These are phyloP conservation scores for Passiflora organensis DNA, from an alignment of 345 rosid genomes.

Conservation along the genomic window DNA sequence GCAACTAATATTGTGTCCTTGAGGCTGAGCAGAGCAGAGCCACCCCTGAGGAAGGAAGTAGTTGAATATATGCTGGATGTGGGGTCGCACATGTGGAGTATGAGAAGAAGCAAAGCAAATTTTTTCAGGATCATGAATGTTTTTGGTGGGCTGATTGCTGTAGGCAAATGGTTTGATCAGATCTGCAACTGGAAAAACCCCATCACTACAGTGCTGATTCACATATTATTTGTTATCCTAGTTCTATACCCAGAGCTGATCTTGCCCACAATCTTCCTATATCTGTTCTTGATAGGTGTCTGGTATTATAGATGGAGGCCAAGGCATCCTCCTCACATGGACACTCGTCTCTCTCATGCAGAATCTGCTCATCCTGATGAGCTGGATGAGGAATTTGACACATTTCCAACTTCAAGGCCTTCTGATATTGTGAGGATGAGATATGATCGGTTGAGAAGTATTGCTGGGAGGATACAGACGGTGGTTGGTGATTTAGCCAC, in stretches of 20 bases:
- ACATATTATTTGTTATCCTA: slow-evolving; percentile 72
- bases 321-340: slow-evolving; percentile 90
- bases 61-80: slow-evolving; percentile 97
- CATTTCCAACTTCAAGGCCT: slow-evolving; percentile 57
- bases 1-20: slow-evolving; percentile 82
- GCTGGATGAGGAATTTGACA: slow-evolving; percentile 91
- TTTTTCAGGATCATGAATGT: slow-evolving; percentile 75
- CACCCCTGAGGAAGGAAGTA: slow-evolving; percentile 75
- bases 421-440: slow-evolving; percentile 62
- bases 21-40: slow-evolving; percentile 79
- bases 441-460: slow-evolving; percentile 75
- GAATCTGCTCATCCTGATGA: slow-evolving; percentile 67
- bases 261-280: slow-evolving; percentile 80
- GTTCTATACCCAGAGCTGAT: slow-evolving; percentile 86
- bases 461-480: slow-evolving; percentile 81
- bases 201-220: slow-evolving; percentile 68
- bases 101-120: slow-evolving; percentile 93
- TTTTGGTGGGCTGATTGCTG: slow-evolving; percentile 53
- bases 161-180: slow-evolving; percentile 72
- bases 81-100: slow-evolving; percentile 85
- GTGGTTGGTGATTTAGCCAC: slow-evolving; percentile 87
- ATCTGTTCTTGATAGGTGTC: slow-evolving; percentile 83
- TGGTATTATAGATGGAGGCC: slow-evolving; percentile 89
- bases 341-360: slow-evolving; percentile 75
- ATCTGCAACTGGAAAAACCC: slow-evolving; percentile 91